Base-by-base conservation (phyloP, 1,139 yeast species). In the Kodamaea arcana region DNA sequence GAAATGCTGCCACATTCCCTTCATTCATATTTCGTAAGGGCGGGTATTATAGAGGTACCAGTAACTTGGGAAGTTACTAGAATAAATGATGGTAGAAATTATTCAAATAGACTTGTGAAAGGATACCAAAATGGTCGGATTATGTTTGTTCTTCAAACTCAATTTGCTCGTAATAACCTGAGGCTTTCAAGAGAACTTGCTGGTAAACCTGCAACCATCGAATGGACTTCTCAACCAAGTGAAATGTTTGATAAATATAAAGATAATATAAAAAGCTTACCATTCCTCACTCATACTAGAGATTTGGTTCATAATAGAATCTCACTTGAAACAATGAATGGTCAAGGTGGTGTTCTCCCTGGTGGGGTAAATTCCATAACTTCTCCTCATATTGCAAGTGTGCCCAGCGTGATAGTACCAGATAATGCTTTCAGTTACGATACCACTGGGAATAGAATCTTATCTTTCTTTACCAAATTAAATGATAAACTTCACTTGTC, bases 11-110 rank as follows among this genome's bases (percentile, higher is more conserved):
- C 72, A 4, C 67, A 68, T 44, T 64, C 72, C 10, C 52, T 65
- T 29, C 73, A 68, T 44, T 48, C 60, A 24, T 66, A 65, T 46
- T 68, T 67, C 40, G 52, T 68, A 33, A 62, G 63, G 37, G 69
- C 72, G 4, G 72, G 72, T 0, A 49, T 51, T 30, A 37, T 42
- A 13, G 56, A 54, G 15, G 46, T 60, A 15, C 56, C 54, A 13
- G 57, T 66, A 40, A 49, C 62, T 36, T 68, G 68, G 59, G 69
- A 62, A 41, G 62, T 67, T 7, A 39, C 50, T 5, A 49, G 47
- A 14, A 49, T 56, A 33, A 58, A 57, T 34, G 62, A 65, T 35
- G 66, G 72, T 5, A 50, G 62, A 29, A 65, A 56, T 44, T 67
- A 54, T 42, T 54, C 64, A 39, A 64, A 64, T 41, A 46, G 72